Evolutionary conservation across 1,284 basidiomycete genomes (phyloP).

Genomic region (Marasmius sp.): DNA sequence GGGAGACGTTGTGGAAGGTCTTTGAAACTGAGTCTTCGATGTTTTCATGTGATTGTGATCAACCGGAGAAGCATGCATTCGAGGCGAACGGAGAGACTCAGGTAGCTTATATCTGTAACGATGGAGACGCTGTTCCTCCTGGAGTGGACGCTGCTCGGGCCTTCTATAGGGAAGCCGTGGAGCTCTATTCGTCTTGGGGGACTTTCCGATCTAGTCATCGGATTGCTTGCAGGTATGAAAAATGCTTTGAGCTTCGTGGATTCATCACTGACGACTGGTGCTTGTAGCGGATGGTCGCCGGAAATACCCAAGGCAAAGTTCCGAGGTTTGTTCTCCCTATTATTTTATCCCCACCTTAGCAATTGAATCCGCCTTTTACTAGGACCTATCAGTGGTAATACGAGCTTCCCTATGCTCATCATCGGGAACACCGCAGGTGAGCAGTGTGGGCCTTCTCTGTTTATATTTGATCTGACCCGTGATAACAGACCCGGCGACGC

Average conservation of each 20-base stretch:
- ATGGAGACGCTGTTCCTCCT: neutral
- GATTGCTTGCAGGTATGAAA: constrained; percentile 7
- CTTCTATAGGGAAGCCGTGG: neutral
- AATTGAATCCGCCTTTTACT: neutral
- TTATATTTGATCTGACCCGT: neutral
- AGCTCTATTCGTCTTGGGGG: constrained; percentile 8
- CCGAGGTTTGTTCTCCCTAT: constrained; percentile 4
- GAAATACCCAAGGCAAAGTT: constrained; percentile 14
- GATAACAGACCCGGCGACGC: constrained; percentile 9
- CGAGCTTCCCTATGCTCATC: constrained; percentile 11
- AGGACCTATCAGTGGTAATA: constrained; percentile 14
- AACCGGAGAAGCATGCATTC: neutral
- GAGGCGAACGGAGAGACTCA: neutral
- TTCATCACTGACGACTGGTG: no score
- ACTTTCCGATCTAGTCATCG: constrained; percentile 11
- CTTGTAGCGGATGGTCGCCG: constrained; percentile 7
- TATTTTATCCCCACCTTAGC: neutral
- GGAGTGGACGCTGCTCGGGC: neutral
- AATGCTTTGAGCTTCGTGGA: neutral
- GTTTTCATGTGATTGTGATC: constrained; percentile 14
- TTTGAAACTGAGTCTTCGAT: neutral
- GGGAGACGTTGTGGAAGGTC: constrained; percentile 12
- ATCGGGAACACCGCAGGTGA: constrained; percentile 15
- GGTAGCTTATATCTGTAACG: neutral
- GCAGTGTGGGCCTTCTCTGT: neutral